Evolutionary conservation across 148 eudicot species (phyloP), one percentile per base, ranked within the genome.

Genomic region (Rhododendron henanense): DNA sequence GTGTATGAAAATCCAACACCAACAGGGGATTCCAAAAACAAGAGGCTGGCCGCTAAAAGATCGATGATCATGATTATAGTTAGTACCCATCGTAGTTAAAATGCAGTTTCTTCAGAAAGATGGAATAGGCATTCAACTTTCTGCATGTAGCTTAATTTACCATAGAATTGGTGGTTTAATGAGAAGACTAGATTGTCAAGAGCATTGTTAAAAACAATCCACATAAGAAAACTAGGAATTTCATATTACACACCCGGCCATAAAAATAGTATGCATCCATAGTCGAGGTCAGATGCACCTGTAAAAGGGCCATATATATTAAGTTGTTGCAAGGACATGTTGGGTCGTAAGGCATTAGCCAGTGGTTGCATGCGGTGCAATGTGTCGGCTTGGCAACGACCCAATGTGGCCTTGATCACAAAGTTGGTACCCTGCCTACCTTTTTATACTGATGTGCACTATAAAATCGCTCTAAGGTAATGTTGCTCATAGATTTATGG

Each of bases 1-100:
- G 96, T 91, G 87, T 96, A 96, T 21, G 98, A 96, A 87, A 93
- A 96, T 53, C 98, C 99, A 74, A 94, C 98, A 1, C 99, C 99
- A 81, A 92, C 92, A 4, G 99, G 99, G 23, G 99, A 90, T 88
- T 96, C 99, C 85, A 96, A 25, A 73, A 96, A 96, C 84, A 96
- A 81, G 41, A 96, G 87, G 90, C 94, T 96, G 50, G 99, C 96
- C 63, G 93, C 99, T 96, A 79, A 37, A 11, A 84, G 44, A 31
- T 31, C 31, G 31, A 69, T 19, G 14, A 86, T 47, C 51, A 83
- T 45, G 2, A 21, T 39, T 23, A 18, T 21, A 18, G 81, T 45
- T 8, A 44, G 51, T 18, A 44, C 51, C 44, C 37, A 73, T 73
- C 39, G 10, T 55, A 55, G 61, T 55, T 55, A 55, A 55, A 15